A percentile compares a stretch with the other conserved stretches of the same genome.
phyloP scores from a whole-genome alignment of 192 early-diverging fungal genomes.

The Piromyces sp. region DNA sequence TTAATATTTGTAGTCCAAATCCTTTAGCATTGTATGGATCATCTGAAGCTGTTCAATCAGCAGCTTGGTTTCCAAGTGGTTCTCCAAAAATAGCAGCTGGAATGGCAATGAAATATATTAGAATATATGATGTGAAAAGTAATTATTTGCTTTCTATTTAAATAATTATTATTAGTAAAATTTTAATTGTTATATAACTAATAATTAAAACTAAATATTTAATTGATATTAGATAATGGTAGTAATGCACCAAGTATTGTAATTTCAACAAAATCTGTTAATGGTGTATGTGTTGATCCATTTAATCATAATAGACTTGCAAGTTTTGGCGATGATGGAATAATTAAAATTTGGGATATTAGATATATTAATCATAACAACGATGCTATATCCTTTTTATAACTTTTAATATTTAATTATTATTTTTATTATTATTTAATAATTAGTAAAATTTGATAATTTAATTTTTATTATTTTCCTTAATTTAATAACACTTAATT shows the following conservation, averaged over 20 bases:
- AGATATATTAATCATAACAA: slow-evolving; percentile 25
- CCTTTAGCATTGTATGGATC: slow-evolving; percentile 40
- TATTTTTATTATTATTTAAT: slow-evolving; percentile 1
- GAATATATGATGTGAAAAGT: slow-evolving; percentile 50
- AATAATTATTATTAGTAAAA: too few relatives aligned
- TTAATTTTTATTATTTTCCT: neutral
- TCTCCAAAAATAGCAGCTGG: slow-evolving; percentile 45
- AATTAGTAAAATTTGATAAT: too few relatives aligned
- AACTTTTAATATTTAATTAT: neutral
- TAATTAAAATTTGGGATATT: slow-evolving; percentile 57
- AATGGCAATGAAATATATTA: slow-evolving; percentile 50
- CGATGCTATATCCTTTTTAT: slow-evolving; percentile 30
- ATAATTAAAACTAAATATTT: too few relatives aligned
- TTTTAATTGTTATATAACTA: too few relatives aligned
- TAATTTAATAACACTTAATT: neutral
- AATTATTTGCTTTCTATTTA: too few relatives aligned
- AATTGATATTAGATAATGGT: slow-evolving; percentile 11
- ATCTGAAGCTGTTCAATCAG: slow-evolving; percentile 45
- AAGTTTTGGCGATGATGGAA: slow-evolving; percentile 45
- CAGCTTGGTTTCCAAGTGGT: slow-evolving; percentile 41
- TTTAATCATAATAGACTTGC: slow-evolving; percentile 50
- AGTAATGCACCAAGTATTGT: slow-evolving; percentile 21
- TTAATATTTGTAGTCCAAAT: neutral
- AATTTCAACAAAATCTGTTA: slow-evolving; percentile 50
- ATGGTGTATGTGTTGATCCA: slow-evolving; percentile 47